Evolutionary conservation across 495 filamentous ascomycete species (phyloP), one percentile per base, ranked within the genome.

Genomic region (Elaphomyces granulatus): DNA sequence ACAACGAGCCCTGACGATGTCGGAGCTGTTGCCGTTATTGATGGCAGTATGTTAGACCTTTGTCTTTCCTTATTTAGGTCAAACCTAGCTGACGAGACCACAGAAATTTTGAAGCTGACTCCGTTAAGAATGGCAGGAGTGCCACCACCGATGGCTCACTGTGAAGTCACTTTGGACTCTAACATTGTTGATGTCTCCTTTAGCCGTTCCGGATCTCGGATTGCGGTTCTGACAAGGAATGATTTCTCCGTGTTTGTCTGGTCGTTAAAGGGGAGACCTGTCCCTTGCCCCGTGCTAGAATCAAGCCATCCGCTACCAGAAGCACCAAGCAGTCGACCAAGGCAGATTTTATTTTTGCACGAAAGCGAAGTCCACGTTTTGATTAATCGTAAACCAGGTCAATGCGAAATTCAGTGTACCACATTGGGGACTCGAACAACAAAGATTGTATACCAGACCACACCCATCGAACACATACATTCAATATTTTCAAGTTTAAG

Each of bases 101-200:
- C 43, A 77, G 72, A 61, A 53, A 69, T 49, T 15, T 65, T 95
- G 40, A 92, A 92, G 52, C 56, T 96, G 36, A 95, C 90, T 3
- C 83, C 92, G 3, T 67, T 96, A 50, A 68, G 82, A 43, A 64
- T 78, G 35, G 79, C 84, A 31, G 94, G 88, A 48, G 71, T 92
- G 12, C 90, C 90, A 30, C 90, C 90, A 26, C 90, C 90, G 21
- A 94, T 95, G 85, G 74, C 87, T 12, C 67, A 87, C 40, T 77
- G 77, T 48, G 84, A 93, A 44, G 49, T 95, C 35, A 45, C 61
- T 16, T 51, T 84, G 20, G 65, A 69, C 31, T 70, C 70, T 2
- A 78, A 77, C 37, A 67, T 71, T 7, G 61, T 82, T 40, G 87
- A 95, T 54, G 73, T 87, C 36, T 77, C 81, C 3, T 75, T 94